Evolutionary conservation across 2,329 filamentous ascomycete species (phyloP).

Genomic region (Chrysoporthe cubensis): DNA sequence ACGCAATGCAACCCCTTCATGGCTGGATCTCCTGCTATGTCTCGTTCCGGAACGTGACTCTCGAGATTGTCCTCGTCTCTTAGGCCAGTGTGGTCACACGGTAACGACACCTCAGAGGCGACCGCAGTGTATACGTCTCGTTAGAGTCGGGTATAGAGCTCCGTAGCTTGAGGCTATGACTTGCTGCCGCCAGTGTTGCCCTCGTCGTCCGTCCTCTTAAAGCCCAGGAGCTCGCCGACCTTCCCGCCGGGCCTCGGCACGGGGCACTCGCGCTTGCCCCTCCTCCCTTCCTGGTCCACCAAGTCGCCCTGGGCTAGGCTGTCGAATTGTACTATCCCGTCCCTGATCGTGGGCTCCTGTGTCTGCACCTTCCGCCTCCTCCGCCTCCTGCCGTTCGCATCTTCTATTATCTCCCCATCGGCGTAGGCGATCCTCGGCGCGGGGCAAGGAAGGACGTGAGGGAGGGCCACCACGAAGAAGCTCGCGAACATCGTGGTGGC

Average conservation of each 20-base stretch:
- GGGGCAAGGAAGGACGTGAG: slow-evolving; percentile 90
- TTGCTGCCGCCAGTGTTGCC: neutral
- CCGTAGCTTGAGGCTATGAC: slow-evolving; percentile 1
- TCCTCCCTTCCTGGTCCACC: slow-evolving; percentile 44
- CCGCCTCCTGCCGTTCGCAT: slow-evolving; percentile 50
- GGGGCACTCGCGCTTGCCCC: slow-evolving; percentile 75
- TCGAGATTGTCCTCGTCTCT: neutral
- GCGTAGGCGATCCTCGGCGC: slow-evolving; percentile 76
- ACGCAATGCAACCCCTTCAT: too few species aligned
- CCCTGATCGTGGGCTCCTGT: slow-evolving; percentile 30
- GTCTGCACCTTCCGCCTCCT: slow-evolving; percentile 40
- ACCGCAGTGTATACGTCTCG: neutral
- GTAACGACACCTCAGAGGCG: neutral
- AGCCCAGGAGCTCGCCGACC: slow-evolving; percentile 59
- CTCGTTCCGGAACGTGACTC: neutral
- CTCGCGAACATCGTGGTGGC: slow-evolving; percentile 87
- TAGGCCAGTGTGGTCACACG: neutral
- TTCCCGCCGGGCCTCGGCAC: slow-evolving; percentile 85
- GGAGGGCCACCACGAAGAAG: slow-evolving; percentile 89
- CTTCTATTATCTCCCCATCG: slow-evolving; percentile 62
- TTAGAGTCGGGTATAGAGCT: neutral
- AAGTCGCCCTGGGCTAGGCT: slow-evolving; percentile 45
- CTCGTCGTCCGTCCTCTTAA: slow-evolving; percentile 49
- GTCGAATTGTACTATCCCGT: slow-evolving; percentile 51
- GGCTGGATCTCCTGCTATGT: neutral